A percentile compares a stretch with the other conserved stretches of the same genome.
phyloP scores from a whole-genome alignment of 805 yeast species.

The Priceomyces medius region DNA sequence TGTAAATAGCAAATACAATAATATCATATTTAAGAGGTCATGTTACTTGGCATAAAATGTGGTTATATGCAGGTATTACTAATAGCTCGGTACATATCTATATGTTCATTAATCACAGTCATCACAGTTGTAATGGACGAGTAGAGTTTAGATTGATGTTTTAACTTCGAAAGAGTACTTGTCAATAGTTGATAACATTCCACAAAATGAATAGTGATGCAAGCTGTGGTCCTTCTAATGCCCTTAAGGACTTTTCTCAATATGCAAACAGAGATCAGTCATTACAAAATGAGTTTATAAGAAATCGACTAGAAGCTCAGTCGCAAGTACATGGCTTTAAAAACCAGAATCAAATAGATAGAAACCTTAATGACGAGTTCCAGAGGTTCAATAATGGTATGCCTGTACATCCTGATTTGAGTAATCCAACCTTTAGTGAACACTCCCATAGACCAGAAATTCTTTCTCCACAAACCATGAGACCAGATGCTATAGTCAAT shows the following conservation, averaged over 20 bases:
- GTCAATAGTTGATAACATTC: background rate
- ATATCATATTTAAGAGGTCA: background rate
- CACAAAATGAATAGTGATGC: constrained; percentile 9
- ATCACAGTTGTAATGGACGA: too few species aligned
- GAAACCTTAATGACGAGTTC: constrained; percentile 38
- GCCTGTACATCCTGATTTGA: constrained; percentile 11
- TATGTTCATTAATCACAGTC: too few species aligned
- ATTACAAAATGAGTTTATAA: constrained; percentile 31
- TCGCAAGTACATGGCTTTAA: constrained; percentile 14
- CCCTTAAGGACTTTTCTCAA: constrained; percentile 40
- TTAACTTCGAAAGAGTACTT: background rate
- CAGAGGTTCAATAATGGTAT: constrained; percentile 24
- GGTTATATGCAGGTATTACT: background rate
- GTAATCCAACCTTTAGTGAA: constrained; percentile 8
- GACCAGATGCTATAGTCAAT: constrained; percentile 5
- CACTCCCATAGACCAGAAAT: constrained; percentile 13
- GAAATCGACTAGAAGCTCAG: constrained; percentile 7
- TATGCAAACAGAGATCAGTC: constrained; percentile 43
- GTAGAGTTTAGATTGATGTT: background rate
- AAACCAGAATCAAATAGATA: constrained; percentile 25
- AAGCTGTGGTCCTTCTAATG: constrained; percentile 47
- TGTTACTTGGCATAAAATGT: background rate
- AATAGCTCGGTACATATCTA: constrained; percentile 2
- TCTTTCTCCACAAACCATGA: constrained; percentile 6
- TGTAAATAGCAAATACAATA: background rate